Evolutionary conservation across 2,329 filamentous ascomycete species (phyloP).

Genomic region (Lasiodiplodia sp.): DNA sequence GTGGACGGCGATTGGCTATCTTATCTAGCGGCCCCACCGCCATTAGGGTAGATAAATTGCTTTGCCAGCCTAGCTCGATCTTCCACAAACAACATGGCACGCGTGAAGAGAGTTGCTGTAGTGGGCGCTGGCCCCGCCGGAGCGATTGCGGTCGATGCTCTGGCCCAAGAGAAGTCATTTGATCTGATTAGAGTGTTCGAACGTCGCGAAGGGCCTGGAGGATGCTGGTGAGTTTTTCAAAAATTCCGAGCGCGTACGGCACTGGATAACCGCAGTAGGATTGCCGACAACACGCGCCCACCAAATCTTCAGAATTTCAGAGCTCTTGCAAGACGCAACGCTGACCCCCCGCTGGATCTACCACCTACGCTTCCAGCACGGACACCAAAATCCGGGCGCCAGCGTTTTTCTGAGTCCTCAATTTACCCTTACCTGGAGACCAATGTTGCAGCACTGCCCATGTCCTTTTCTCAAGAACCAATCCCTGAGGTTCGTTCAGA

Average conservation of each 20-base stretch:
- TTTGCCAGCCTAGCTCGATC: background rate
- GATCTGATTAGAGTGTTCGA: conserved; percentile 69
- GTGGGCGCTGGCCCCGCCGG: conserved; percentile 69
- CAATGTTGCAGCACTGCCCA: conserved; percentile 66
- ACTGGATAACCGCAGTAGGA: conserved; percentile 19
- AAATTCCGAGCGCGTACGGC: background rate
- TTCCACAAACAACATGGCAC: background rate
- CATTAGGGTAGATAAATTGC: conserved; percentile 1
- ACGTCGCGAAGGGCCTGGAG: conserved; percentile 64
- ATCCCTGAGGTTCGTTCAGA: conserved; percentile 56
- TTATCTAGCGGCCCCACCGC: conserved; percentile 7
- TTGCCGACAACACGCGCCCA: conserved; percentile 43
- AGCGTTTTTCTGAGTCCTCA: conserved; percentile 64
- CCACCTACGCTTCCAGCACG: conserved; percentile 58
- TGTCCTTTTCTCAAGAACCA: conserved; percentile 66
- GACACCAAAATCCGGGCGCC: conserved; percentile 51
- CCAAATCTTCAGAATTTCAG: conserved; percentile 49
- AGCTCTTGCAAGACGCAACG: conserved; percentile 59
- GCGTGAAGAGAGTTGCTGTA: conserved; percentile 55
- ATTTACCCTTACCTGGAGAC: conserved; percentile 71
- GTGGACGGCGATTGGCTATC: background rate
- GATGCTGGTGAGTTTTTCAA: conserved; percentile 61
- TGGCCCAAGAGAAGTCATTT: conserved; percentile 65
- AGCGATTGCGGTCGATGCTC: conserved; percentile 66
- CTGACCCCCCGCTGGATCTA: conserved; percentile 58